Conservation (phyloP, 1,139 yeast species). For the Candida smagusa region DNA sequence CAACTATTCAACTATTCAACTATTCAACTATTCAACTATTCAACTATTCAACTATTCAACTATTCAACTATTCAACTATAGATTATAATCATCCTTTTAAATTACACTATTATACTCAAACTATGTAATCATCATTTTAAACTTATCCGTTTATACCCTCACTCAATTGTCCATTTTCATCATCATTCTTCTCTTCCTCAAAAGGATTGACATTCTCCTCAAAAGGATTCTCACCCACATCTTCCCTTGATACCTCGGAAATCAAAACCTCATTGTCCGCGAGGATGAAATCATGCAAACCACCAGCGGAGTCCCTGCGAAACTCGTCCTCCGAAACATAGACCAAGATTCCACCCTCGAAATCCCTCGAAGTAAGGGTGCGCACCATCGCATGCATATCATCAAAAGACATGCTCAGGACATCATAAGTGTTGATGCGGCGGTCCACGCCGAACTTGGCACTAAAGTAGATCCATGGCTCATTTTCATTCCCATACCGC, state of each 20-base stretch:
- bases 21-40: too few species aligned
- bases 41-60: too few species aligned
- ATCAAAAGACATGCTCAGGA: slow-evolving; percentile 21
- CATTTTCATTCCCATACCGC: slow-evolving; percentile 8
- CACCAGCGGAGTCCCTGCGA: slow-evolving; percentile 1
- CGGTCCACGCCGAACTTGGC: slow-evolving; percentile 11
- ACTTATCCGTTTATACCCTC: too few species aligned
- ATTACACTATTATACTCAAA: too few species aligned
- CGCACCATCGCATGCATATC: slow-evolving; percentile 15
- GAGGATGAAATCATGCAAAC: neutral
- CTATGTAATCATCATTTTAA: too few species aligned
- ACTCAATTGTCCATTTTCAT: too few species aligned
- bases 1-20: too few species aligned
- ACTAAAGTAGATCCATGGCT: slow-evolving; percentile 13
- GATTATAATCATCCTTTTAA: too few species aligned
- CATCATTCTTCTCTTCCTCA: too few species aligned
- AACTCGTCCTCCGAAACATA: slow-evolving; percentile 16
- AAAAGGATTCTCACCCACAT: slow-evolving; percentile 1
- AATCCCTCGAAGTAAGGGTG: slow-evolving; percentile 13
- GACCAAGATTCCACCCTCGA: slow-evolving; percentile 18
- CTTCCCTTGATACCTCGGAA: neutral
- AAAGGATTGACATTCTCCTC: too few species aligned
- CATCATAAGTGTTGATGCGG: slow-evolving; percentile 15
- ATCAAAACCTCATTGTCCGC: neutral
- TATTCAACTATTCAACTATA: too few species aligned